These are phyloP conservation scores for Candida silvicultrix DNA, from an alignment of 805 yeast species.

Conservation along the genomic window DNA sequence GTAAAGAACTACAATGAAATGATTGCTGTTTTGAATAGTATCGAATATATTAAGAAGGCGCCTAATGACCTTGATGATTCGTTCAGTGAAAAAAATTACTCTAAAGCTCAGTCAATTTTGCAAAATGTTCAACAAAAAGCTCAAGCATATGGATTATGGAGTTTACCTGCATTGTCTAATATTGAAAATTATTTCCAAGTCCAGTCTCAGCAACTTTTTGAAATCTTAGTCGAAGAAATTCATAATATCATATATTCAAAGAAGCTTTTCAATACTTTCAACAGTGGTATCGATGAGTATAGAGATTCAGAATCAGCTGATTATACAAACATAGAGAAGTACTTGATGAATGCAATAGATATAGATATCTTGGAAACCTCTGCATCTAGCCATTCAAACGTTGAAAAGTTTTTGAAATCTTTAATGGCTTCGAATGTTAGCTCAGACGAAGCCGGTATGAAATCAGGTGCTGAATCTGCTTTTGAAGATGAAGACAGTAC, in stretches of 20 bases:
- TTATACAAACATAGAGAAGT: constrained; percentile 44
- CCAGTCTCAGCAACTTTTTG: constrained; percentile 59
- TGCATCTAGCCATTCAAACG: constrained; percentile 27
- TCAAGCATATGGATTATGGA: constrained; percentile 48
- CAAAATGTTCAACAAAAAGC: constrained; percentile 38
- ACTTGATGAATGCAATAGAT: constrained; percentile 48
- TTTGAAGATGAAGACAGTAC: constrained; percentile 18
- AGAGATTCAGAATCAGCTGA: constrained; percentile 17
- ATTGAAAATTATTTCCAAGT: constrained; percentile 45
- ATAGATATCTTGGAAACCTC: constrained; percentile 49
- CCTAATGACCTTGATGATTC: constrained; percentile 61
- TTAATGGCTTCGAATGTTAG: constrained; percentile 8
- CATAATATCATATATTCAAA: constrained; percentile 63
- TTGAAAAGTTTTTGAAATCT: constrained; percentile 29
- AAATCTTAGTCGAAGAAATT: constrained; percentile 70
- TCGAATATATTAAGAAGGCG: constrained; percentile 51
- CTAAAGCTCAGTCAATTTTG: constrained; percentile 55
- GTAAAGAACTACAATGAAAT: constrained; percentile 59
- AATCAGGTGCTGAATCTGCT: constrained; percentile 7
- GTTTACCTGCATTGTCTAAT: constrained; percentile 45
- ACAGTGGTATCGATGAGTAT: constrained; percentile 20
- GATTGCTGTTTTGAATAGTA: constrained; percentile 62
- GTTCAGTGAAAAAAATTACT: constrained; percentile 65
- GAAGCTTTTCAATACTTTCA: constrained; percentile 17
- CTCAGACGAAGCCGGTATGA: constrained; percentile 23